Evolutionary conservation across 73 alveolate genomes (phyloP).

Genomic region (Urostyla sp.): DNA sequence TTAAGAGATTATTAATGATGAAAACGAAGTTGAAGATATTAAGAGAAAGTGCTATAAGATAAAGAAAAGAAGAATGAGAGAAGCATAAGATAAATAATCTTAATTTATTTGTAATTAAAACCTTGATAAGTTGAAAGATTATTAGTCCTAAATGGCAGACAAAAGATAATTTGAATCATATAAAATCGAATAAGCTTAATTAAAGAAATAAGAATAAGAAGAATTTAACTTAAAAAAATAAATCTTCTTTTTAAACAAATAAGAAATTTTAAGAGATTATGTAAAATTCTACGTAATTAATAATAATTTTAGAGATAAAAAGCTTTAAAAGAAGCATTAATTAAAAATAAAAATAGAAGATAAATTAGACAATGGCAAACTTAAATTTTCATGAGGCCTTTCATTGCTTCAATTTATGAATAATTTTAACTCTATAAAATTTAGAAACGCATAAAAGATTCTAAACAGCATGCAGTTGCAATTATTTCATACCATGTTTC

Average conservation of each 20-base stretch:
- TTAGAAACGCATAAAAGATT: neutral
- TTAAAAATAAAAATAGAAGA: neutral
- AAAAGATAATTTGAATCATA: slow-evolving; percentile 1
- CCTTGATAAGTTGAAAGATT: neutral
- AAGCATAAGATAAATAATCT: slow-evolving; percentile 11
- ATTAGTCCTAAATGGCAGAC: neutral
- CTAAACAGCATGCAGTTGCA: neutral
- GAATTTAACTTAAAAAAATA: slow-evolving; percentile 8
- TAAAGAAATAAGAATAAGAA: neutral
- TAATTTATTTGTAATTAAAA: neutral
- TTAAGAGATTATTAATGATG: slow-evolving; percentile 29
- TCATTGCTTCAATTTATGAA: neutral
- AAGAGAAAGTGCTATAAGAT: neutral
- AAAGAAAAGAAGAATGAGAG: slow-evolving; percentile 27
- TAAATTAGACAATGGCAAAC: neutral
- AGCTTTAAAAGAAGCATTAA: slow-evolving; percentile 31
- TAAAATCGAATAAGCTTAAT: slow-evolving; percentile 21
- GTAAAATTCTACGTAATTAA: slow-evolving; percentile 1
- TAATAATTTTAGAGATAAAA: slow-evolving; percentile 7
- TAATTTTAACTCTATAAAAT: neutral
- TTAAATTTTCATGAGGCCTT: neutral
- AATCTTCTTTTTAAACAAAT: slow-evolving; percentile 14
- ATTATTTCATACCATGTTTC: neutral
- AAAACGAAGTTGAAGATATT: slow-evolving; percentile 15
- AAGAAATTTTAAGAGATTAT: slow-evolving; percentile 38